Conservation (phyloP, 139 green algal genomes). For the Chlamydomonas sphaeroides region DNA sequence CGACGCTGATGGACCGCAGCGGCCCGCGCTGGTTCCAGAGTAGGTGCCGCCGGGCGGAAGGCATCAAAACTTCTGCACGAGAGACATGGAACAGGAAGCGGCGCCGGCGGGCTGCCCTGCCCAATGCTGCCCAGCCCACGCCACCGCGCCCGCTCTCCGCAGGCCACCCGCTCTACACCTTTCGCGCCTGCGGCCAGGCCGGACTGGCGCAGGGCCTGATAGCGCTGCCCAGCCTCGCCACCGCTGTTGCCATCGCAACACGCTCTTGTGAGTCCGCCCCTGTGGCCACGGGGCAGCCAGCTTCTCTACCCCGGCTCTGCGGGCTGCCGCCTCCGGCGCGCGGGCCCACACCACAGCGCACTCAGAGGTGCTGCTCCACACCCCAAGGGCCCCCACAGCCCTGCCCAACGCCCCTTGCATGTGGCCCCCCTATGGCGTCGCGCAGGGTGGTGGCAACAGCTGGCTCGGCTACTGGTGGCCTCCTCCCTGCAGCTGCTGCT, state of each 20-base stretch:
- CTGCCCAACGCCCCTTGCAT: not conserved
- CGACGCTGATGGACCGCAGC: not conserved
- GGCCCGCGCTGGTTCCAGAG: constrained; percentile 3
- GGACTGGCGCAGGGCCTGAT: constrained; percentile 33
- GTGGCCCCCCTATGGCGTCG: no score
- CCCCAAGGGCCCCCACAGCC: not conserved
- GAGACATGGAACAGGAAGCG: no score
- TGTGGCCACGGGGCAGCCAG: no score
- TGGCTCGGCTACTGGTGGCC: constrained; percentile 1
- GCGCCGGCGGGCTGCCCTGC: no score
- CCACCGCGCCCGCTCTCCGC: no score
- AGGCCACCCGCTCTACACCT: constrained; percentile 20
- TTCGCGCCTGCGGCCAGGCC: constrained; percentile 18
- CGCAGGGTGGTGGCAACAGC: constrained; percentile 40
- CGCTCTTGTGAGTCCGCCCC: constrained; percentile 9
- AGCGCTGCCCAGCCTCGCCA: constrained; percentile 20
- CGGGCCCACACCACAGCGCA: no score
- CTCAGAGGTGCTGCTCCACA: no score
- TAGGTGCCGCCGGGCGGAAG: no score
- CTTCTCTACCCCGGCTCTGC: no score
- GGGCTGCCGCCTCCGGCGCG: no score
- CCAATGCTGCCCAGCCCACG: no score
- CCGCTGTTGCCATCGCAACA: constrained; percentile 1
- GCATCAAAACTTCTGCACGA: no score
- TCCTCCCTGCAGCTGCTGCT: constrained; percentile 36